Evolutionary conservation across 2,329 filamentous ascomycete species (phyloP), one percentile per base, ranked within the genome.

Genomic region (Fusarium sp.): DNA sequence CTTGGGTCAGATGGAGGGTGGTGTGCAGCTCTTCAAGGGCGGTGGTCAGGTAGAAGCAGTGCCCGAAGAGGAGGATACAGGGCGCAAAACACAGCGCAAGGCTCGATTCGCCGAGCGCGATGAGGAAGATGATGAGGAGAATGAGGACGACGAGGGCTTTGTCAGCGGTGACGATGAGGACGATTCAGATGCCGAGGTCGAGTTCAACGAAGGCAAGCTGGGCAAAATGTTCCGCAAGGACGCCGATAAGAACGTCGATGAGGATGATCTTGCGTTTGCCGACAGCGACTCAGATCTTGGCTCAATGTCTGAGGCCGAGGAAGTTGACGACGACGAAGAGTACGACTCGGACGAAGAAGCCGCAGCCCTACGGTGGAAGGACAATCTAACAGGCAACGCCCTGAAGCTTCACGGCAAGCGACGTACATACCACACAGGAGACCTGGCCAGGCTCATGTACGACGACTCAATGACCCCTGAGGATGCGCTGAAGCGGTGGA

Each of bases 271-370:
- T 66, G 94, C 92, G 2, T 99, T 98, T 85, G 97, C 97, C 15
- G 97, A 99, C 79, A 98, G 95, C 79, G 97, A 99, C 82, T 99
- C 97, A 0, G 97, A 99, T 81, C 88, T 99, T 6, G 97, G 97
- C 8, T 98, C 96, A 4, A 84, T 98, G 72, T 97, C 94, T 3
- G 85, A 86, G 2, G 83, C 82, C 0, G 84, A 85, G 4, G 85
- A 84, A 1, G 86, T 84, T 5, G 85, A 85, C 12, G 84, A 86
- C 0, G 85, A 85, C 0, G 88, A 90, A n/a, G 89, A 90, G n/a
- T 81, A 83, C 56, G 81, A 85, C 61, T 89, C 87, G 3, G 89
- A 89, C 20, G 93, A 94, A 62, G 94, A 96, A 57, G 92, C 93
- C 43, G 93, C 92, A 4, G 92, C 89, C 4, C 78, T 94, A 25